Conservation (phyloP, 148 eudicot species). For the Vaccinium darrowii region DNA sequence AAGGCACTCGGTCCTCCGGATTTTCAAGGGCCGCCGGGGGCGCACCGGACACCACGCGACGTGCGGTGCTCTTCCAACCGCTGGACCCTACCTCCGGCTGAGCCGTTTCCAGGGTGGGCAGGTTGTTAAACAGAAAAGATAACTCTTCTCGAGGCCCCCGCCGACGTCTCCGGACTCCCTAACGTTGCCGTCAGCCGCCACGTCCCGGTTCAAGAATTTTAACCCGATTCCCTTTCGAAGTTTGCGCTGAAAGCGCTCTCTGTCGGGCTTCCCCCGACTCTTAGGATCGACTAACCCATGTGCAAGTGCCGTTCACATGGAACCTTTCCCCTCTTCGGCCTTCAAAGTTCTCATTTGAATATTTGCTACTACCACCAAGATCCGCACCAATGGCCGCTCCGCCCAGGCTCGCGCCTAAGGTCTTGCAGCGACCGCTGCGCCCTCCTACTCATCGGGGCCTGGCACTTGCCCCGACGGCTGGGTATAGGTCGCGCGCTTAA, state of each 20-base stretch:
- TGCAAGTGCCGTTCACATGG: constrained; percentile 49
- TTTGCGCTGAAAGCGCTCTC: background rate
- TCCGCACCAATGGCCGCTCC: constrained; percentile 51
- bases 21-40: no score
- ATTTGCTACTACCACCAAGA: constrained; percentile 64
- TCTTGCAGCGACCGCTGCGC: constrained; percentile 30
- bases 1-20: no score
- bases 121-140: constrained; percentile 41
- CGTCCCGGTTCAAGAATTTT: no score
- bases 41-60: no score
- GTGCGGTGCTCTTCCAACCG: no score
- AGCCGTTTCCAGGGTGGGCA: no score
- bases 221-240: background rate
- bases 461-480: constrained; percentile 37
- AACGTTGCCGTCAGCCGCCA: background rate
- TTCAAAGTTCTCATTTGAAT: constrained; percentile 57
- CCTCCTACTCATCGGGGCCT: constrained; percentile 41
- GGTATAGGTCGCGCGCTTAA: constrained; percentile 58
- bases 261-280: constrained; percentile 18
- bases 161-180: constrained; percentile 41
- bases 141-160: constrained; percentile 61
- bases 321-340: constrained; percentile 52
- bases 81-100: no score
- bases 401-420: constrained; percentile 39
- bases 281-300: constrained; percentile 46